Base-by-base conservation (phyloP, 2,329 filamentous ascomycete genomes). In the Colletotrichum sp. region DNA sequence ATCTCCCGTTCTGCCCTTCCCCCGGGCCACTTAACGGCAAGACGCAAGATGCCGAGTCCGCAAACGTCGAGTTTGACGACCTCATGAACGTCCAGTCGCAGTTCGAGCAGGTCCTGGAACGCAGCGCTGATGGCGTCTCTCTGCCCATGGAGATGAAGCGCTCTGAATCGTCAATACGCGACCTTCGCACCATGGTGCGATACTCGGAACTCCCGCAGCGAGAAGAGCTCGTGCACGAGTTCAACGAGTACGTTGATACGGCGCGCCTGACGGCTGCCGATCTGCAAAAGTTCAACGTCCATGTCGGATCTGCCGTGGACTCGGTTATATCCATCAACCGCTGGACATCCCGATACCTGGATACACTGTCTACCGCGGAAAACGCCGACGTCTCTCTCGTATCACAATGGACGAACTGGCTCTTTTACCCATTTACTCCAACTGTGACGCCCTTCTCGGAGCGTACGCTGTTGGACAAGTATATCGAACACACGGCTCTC, bases 101-200 rank as follows among this genome's bases (percentile, higher is more conserved):
- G 32, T 95, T 97, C 71, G 94, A 96, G 83, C 91, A 94, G 73
- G 92, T 97, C 1, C 85, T 97, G 6, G 91, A 94, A 78, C 91
- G 92, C 74, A 92, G 91, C 18, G 90, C 91, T 2, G 89, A 92
- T 26, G 91, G 92, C 2, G 91, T 93, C 3, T 91, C 91, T 2
- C 85, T 97, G 5, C 94, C 94, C 0, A 87, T 94, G 78, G 93
- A 95, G 79, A 96, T 97, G 92, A 96, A 95, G 85, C 90, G 92
- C 12, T 93, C 93, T 4, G 94, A 96, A 83, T 88, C 91, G 3
- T 92, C 93, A 2, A 92, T 97, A 43, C 91, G 94, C 55, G 94
- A 96, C 79, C 85, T 97, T 28, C 91, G 93, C 36, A 93, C 91
- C 30, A 88, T 96, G 60, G 93, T 97, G 38, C 89, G 91, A 52